Evolutionary conservation across 306 rosid genomes (phyloP).

Genomic region (Glycine latifolia): DNA sequence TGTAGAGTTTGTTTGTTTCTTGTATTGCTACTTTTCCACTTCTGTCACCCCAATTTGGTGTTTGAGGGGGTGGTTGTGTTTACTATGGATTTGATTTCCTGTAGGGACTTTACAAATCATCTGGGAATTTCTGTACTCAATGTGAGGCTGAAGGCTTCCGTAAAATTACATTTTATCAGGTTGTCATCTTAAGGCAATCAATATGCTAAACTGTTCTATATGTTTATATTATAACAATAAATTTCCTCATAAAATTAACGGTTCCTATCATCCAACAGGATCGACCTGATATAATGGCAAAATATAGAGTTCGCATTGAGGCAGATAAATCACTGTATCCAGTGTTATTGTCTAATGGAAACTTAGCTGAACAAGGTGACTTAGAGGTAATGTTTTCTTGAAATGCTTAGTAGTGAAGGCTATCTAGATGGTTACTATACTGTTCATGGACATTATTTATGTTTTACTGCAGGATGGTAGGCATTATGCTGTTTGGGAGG

Average conservation of each 20-base stretch:
- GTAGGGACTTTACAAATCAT: conserved; percentile 92
- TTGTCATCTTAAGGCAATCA: conserved; percentile 43
- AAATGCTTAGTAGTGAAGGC: conserved; percentile 15
- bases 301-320: conserved; percentile 83
- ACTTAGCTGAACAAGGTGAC: conserved; percentile 84
- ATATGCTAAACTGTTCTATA: conserved; percentile 23
- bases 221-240: conserved; percentile 1
- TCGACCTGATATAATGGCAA: conserved; percentile 99
- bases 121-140: conserved; percentile 97
- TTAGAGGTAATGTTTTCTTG: conserved; percentile 69
- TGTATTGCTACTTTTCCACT: conserved; percentile 23
- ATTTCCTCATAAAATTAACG: conserved; percentile 44
- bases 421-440: conserved; percentile 29
- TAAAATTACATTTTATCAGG: conserved; percentile 95
- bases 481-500: conserved; percentile 96
- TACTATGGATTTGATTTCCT: conserved; percentile 50
- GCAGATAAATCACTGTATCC: conserved; percentile 89
- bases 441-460: conserved; percentile 43
- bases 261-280: conserved; percentile 66
- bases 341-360: conserved; percentile 95
- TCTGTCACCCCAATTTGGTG: conserved; percentile 21
- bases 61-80: conserved; percentile 11
- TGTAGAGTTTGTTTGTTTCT: conserved; percentile 6
- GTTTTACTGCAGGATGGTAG: conserved; percentile 75
- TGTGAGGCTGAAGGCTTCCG: conserved; percentile 99